Conservation (phyloP, 768 basidiomycete genomes). For the Tricholoma flavovirens region DNA sequence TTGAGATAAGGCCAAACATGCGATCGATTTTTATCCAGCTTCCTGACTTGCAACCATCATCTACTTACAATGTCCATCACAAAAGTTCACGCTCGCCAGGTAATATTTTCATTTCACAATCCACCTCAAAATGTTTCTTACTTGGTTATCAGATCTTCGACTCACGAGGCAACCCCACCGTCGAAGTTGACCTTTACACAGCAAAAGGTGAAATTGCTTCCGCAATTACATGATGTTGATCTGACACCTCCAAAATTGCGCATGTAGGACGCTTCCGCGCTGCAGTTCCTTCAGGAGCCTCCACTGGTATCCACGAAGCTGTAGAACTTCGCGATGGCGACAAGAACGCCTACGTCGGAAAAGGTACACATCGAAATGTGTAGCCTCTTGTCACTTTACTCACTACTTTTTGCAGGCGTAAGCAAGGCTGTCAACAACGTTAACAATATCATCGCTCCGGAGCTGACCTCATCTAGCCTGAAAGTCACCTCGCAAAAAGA, state of each 20-base stretch:
- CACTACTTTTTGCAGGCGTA: conserved; percentile 56
- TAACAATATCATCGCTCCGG: conserved; percentile 86
- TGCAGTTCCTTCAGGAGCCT: conserved; percentile 96
- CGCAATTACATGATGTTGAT: background rate
- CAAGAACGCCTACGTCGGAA: conserved; percentile 90
- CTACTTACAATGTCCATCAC: conserved; percentile 76
- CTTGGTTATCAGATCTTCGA: conserved; percentile 80
- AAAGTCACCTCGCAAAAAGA: conserved; percentile 89
- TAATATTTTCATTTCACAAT: conserved; percentile 24
- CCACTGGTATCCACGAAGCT: conserved; percentile 96
- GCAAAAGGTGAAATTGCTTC: conserved; percentile 55
- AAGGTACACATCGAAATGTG: conserved; percentile 55
- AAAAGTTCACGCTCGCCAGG: conserved; percentile 91
- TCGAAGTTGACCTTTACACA: conserved; percentile 89
- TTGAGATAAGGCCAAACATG: conserved; percentile 28
- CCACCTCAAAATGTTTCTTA: conserved; percentile 6
- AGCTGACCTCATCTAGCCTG: conserved; percentile 77
- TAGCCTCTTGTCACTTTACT: conserved; percentile 4
- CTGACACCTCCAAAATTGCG: conserved; percentile 9
- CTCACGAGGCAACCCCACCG: conserved; percentile 97
- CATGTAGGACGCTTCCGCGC: conserved; percentile 82
- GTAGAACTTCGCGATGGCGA: conserved; percentile 98
- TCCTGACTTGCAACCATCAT: conserved; percentile 23
- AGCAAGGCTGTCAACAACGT: conserved; percentile 91
- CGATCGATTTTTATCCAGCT: conserved; percentile 25